These are phyloP conservation scores for Venturia carpophila DNA, from an alignment of 2,329 filamentous ascomycete species.

Conservation along the genomic window DNA sequence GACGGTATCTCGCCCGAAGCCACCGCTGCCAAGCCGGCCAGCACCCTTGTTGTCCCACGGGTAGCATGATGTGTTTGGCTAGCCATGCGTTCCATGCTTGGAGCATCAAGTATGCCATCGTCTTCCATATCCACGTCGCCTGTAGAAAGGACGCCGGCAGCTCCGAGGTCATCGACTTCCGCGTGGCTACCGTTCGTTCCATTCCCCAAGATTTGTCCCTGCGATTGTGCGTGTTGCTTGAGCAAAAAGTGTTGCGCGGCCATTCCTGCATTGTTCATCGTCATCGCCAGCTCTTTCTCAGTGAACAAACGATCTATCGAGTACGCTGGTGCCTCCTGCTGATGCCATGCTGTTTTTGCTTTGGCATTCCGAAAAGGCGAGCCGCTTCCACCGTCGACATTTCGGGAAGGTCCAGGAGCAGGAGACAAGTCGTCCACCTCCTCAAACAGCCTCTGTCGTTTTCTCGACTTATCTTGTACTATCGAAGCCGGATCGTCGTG, in stretches of 20 bases:
- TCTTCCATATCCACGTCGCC: conserved; percentile 21
- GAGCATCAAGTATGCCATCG: conserved; percentile 36
- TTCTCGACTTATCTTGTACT: conserved; percentile 43
- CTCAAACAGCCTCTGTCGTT: conserved; percentile 47
- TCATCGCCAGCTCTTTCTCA: conserved; percentile 56
- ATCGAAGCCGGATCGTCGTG: conserved; percentile 37
- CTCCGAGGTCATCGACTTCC: conserved; percentile 3
- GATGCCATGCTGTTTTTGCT: conserved; percentile 43
- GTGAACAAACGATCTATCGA: conserved; percentile 58
- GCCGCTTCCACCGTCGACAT: conserved; percentile 41
- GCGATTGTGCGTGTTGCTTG: conserved; percentile 33
- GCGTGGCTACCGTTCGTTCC: conserved; percentile 26
- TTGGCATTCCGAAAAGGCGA: conserved; percentile 46
- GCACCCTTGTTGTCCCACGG: conserved; percentile 44
- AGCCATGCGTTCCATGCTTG: conserved; percentile 54
- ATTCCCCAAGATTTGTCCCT: conserved; percentile 23
- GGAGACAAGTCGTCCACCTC: conserved; percentile 36
- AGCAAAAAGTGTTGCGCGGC: conserved; percentile 52
- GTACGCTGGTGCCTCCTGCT: conserved; percentile 52
- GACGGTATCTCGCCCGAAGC: conserved; percentile 27
- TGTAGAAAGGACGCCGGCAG: neutral
- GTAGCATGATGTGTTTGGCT: conserved; percentile 51
- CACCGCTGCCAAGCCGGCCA: conserved; percentile 47
- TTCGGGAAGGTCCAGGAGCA: conserved; percentile 36
- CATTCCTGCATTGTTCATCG: conserved; percentile 53